Evolutionary conservation across 1,284 basidiomycete species (phyloP).

Genomic region (Chalciporus piperatoides): DNA sequence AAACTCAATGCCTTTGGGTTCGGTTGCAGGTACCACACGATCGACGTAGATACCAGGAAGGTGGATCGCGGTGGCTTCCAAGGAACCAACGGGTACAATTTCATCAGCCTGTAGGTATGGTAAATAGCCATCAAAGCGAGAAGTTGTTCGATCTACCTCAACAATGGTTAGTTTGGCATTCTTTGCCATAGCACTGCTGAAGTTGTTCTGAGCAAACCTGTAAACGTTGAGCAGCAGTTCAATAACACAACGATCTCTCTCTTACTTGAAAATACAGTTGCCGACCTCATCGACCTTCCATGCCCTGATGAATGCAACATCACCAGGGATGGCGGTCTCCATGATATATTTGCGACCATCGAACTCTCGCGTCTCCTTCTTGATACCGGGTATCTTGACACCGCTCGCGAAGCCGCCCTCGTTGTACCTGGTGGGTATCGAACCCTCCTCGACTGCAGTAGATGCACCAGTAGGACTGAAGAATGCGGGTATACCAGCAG

Average conservation of each 20-base stretch:
- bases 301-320: slow-evolving; percentile 87
- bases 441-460: slow-evolving; percentile 78
- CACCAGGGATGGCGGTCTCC: slow-evolving; percentile 84
- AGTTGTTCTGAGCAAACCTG: slow-evolving; percentile 86
- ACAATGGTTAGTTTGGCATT: slow-evolving; percentile 91
- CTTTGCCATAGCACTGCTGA: slow-evolving; percentile 82
- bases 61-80: slow-evolving; percentile 84
- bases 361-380: slow-evolving; percentile 79
- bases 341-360: slow-evolving; percentile 83
- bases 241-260: neutral
- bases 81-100: slow-evolving; percentile 83
- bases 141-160: slow-evolving; percentile 50
- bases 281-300: slow-evolving; percentile 95
- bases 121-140: slow-evolving; percentile 4
- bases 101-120: slow-evolving; percentile 67
- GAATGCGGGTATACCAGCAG: slow-evolving; percentile 94
- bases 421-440: slow-evolving; percentile 75
- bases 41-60: slow-evolving; percentile 86
- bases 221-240: neutral
- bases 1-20: slow-evolving; percentile 80
- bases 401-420: slow-evolving; percentile 62
- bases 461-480: slow-evolving; percentile 93
- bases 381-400: slow-evolving; percentile 65
- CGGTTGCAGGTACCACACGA: slow-evolving; percentile 77
- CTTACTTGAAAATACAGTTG: slow-evolving; percentile 79